Evolutionary conservation across 257 asterid species (phyloP), one percentile per base, ranked within the genome.

Genomic region (Coffea canephora): DNA sequence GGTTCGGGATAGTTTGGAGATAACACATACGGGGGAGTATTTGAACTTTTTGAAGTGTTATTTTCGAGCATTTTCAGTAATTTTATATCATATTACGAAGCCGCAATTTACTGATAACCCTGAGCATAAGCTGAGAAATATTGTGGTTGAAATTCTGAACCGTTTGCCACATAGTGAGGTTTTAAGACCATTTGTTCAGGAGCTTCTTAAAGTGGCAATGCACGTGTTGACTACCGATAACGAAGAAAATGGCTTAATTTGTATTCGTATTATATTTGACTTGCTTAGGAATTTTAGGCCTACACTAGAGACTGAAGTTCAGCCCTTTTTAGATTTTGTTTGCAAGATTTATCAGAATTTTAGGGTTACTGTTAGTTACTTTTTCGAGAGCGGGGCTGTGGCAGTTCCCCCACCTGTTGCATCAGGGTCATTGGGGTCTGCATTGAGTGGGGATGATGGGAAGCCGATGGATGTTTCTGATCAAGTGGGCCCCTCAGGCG

Each of bases 11-110:
- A 96, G 99, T 83, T 88, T 96, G 86, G 99, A 96, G 89, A 96
- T 96, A 82, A 94, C 98, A 81, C 99, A 96, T 87, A 94, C 99
- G 6, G 99, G 98, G 89, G 99, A 96, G 91, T 96, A 96, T 84
- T 88, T 96, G 79, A 94, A 94, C 85, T 96, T 96, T 80, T 84
- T 96, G 64, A 94, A 86, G 81, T 96, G 98, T 85, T 96, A 96
- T 78, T 96, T 96, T 80, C 96, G 96, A 64, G 91, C 99, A 1
- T 96, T 96, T 85, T 94, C 99, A 6, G 86, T 89, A 59, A 90
- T 96, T 84, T 76, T 96, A 39, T 90, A 89, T 76, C 88, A 89
- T 1, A 88, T 89, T 18, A 96, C 99, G 50, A 94, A 91, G 93
- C 99, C 99, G 55, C 99, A 96, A 84, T 89, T 85, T 65, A 80